These are phyloP conservation scores for Saccharomyces pastorianus DNA, from an alignment of 1,139 yeast genomes.

Conservation along the genomic window DNA sequence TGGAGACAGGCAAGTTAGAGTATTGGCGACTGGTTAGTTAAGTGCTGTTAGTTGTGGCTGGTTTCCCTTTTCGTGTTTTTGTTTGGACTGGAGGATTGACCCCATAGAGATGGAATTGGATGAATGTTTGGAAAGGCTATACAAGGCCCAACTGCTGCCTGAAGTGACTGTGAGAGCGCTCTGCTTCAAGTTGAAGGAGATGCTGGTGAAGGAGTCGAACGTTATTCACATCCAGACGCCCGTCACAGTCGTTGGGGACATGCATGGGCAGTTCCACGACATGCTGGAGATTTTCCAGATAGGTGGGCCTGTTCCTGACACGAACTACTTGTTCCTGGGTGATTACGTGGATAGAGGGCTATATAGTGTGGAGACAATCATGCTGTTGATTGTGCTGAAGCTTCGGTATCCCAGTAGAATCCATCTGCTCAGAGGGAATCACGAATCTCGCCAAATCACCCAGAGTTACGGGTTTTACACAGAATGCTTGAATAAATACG, in stretches of 20 bases:
- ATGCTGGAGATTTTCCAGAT: conserved; percentile 77
- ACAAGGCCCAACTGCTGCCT: conserved; percentile 56
- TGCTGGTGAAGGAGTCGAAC: conserved; percentile 70
- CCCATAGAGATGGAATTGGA: conserved; percentile 42
- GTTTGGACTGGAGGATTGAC: neutral
- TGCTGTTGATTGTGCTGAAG: conserved; percentile 73
- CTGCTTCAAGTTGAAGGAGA: conserved; percentile 64
- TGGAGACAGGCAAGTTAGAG: neutral
- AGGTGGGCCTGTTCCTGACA: conserved; percentile 89
- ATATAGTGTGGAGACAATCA: conserved; percentile 86
- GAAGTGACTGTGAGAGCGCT: conserved; percentile 58
- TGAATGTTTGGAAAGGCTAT: conserved; percentile 56
- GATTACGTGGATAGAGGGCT: conserved; percentile 71
- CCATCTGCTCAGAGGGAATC: conserved; percentile 82
- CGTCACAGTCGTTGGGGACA: conserved; percentile 95
- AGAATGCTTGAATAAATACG: conserved; percentile 87
- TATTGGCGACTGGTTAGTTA: neutral
- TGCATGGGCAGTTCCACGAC: conserved; percentile 96
- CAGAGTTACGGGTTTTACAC: conserved; percentile 95
- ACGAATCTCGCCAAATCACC: conserved; percentile 91
- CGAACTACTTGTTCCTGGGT: conserved; percentile 86
- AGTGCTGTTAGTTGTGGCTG: neutral
- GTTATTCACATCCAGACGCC: conserved; percentile 80
- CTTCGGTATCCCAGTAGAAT: conserved; percentile 80
- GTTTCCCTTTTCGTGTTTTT: neutral